Evolutionary conservation across 257 asterid genomes (phyloP).

Genomic region (Datura wrightii): DNA sequence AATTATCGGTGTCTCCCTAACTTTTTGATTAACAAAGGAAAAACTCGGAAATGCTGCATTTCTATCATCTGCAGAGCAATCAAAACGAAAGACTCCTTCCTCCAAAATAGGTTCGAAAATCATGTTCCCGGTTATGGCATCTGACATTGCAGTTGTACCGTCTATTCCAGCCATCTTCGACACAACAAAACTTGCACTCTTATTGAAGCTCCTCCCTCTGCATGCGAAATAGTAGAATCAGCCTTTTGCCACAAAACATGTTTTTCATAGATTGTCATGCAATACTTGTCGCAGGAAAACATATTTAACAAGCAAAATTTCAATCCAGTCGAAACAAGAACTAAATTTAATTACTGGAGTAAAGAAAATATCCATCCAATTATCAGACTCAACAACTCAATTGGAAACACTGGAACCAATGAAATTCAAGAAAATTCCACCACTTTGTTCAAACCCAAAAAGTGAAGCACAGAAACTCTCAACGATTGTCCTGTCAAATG

Average conservation of each 20-base stretch:
- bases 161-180: slow-evolving; percentile 67
- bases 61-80: slow-evolving; percentile 80
- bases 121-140: slow-evolving; percentile 67
- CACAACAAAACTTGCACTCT: slow-evolving; percentile 43
- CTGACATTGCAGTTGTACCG: slow-evolving; percentile 40
- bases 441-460: neutral
- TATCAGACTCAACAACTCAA: neutral
- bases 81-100: slow-evolving; percentile 91
- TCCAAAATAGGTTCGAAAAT: slow-evolving; percentile 81
- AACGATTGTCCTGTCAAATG: neutral
- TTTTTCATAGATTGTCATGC: slow-evolving; percentile 19
- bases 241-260: slow-evolving; percentile 30
- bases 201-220: slow-evolving; percentile 45
- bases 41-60: slow-evolving; percentile 79
- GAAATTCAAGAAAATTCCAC: neutral
- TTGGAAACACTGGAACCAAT: neutral
- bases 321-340: neutral
- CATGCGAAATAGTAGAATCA: slow-evolving; percentile 37
- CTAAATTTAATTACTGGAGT: neutral
- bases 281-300: neutral
- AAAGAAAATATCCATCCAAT: neutral
- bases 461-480: neutral
- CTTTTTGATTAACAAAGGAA: slow-evolving; percentile 64
- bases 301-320: neutral
- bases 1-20: slow-evolving; percentile 72